Evolutionary conservation across 805 yeast species (phyloP), one percentile per base, ranked within the genome.

Genomic region (Teunomyces atbi): DNA sequence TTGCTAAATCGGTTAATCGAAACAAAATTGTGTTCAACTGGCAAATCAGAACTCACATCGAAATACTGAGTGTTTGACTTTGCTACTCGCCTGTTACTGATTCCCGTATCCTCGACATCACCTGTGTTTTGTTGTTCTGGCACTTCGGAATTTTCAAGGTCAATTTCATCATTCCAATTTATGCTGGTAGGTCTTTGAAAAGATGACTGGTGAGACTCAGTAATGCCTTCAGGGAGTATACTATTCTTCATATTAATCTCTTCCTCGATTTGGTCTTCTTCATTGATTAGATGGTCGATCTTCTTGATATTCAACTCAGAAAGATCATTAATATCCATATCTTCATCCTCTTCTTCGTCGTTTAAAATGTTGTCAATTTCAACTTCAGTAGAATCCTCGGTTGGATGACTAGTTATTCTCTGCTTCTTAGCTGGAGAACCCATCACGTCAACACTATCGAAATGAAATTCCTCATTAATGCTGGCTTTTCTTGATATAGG

Each of bases 141-240:
- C 8, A 16, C 15, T 16, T 51, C 57, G 3, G 69, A 61, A 33
- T 58, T 50, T 20, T 66, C 70, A n/a, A 66, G 50, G 27, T 63
- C 59, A 4, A 57, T 66, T 19, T 62, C 70, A 36, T 70, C 73
- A 49, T 69, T 69, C 77, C 77, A 72, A 53, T 68, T 71, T 21
- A 72, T 65, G 50, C 75, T 70, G 3, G 67, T 57, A 8, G 74
- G 68, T 45, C 61, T 58, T 48, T 65, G 73, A 45, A 69, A 71
- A 8, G 73, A 66, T 13, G 57, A 50, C 36, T 59, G 60, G 28
- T 60, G 57, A 3, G 63, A 55, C 15, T 50, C 57, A 8, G 23
- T 8, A 21, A 29, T n/a, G 6, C 6, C 11, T 11, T 42, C 45
- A 12, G 44, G 30, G 5, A 40, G 15, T 5, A 41, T 16, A 15